A percentile compares a stretch with the other conserved stretches of the same genome.
Evolutionary conservation across 116 monocot species (phyloP).

Genomic region (Phalaenopsis hybrid): DNA sequence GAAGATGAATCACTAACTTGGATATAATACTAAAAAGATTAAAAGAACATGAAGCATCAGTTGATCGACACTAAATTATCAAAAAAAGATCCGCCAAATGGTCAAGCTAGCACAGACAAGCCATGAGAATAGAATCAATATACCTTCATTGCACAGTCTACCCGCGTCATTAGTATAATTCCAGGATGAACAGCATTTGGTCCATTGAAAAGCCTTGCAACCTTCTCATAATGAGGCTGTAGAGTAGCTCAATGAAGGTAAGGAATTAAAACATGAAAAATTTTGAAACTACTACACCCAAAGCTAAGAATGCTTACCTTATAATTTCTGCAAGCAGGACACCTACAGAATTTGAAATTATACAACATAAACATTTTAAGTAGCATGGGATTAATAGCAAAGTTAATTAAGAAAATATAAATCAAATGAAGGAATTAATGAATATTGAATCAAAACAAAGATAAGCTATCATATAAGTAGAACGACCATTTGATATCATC

Average conservation of each 20-base stretch:
- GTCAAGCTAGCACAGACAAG: neutral
- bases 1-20: neutral
- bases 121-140: neutral
- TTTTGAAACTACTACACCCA: conserved; percentile 2
- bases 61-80: neutral
- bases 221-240: conserved; percentile 91
- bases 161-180: conserved; percentile 66
- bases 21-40: neutral
- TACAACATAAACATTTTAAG: neutral
- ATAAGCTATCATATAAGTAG: neutral
- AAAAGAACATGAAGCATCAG: neutral
- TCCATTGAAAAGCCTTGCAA: conserved; percentile 91
- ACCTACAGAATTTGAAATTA: conserved; percentile 36
- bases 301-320: conserved; percentile 49
- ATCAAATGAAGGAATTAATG: neutral
- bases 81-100: neutral
- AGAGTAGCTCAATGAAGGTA: conserved; percentile 19
- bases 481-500: neutral
- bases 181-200: conserved; percentile 90
- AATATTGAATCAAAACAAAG: conserved; percentile 8
- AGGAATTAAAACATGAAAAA: conserved; percentile 9
- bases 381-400: neutral
- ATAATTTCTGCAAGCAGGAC: conserved; percentile 99
- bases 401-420: neutral
- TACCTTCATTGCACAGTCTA: conserved; percentile 96